Evolutionary conservation across 2,329 filamentous ascomycete genomes (phyloP), one percentile per base, ranked within the genome.

Genomic region (Dactylellina parvicollis): DNA sequence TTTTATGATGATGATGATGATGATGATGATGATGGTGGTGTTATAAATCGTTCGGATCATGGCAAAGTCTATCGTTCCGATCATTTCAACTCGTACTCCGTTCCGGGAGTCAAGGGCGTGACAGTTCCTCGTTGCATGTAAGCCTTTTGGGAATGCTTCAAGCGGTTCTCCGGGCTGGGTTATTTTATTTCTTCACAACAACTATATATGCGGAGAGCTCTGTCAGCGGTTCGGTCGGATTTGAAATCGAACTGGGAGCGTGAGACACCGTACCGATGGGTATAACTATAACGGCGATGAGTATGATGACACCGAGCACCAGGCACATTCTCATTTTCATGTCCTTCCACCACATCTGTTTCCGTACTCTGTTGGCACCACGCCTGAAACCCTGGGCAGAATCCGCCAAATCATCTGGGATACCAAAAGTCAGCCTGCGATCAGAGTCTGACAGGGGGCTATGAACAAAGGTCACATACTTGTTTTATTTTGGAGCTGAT

Each of bases 261-360:
- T n/a, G 20, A 36, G 12, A 30, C 24, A 18, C n/a, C 57, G 80
- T 88, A 96, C 94, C 92, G 78, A 90, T 86, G 77, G 95, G 95
- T 78, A 98, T 89, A 80, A 99, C 95, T 81, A 99, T 98, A 82
- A 99, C 87, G 78, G 96, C 84, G 77, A 99, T 87, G 78, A 99
- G 86, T 78, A 98, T 87, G 81, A 98, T 90, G 82, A 99, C 90
- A 79, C 93, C 95, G 71, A 89, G 86, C 80, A 96, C 90, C 78
- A 99, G 85, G 84, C 94, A 98, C 86, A 97, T 95, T 82, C 95
- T 89, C 95, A 99, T 99, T 88, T 98, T 98, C 92, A 97, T 96
- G 80, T 98, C 94, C 87, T 98, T 98, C 94, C 93, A 98, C 94
- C 94, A 98, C 94, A 98, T 98, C 83, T 96, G 89, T 86, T 93